Evolutionary conservation across 2,329 filamentous ascomycete species (phyloP), one percentile per base, ranked within the genome.

Genomic region (Nannizziopsis arthrosporioides): DNA sequence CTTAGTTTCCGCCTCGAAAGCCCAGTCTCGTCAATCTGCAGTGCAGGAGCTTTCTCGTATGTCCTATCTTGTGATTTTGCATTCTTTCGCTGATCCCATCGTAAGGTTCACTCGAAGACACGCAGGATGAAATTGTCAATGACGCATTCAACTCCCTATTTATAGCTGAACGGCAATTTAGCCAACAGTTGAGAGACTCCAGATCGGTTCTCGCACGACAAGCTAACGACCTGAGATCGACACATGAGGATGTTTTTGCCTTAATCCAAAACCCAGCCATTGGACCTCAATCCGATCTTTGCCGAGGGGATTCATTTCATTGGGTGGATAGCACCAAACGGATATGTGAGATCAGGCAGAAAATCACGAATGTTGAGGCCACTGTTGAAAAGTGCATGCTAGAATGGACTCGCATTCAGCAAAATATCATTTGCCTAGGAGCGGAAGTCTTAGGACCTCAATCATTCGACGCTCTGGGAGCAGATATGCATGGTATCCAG

Each of bases 401-500:
- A 17, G 57, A 58, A 41, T 60, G 55, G 57, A 41, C 27, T 30
- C 47, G 50, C 19, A 48, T 54, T 19, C 55, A 59, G 34, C 50
- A 49, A 18, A 50, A 57, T 18, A 48, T 61, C 36, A 14, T 47
- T 27, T 51, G 49, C 30, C 39, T 59, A 18, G 53, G 51, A 3
- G 41, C 51, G 12, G 54, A 57, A 39, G 50, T 54, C 9, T 42
- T 57, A 4, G 55, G 55, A 2, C 12, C 42, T 22, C 34, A 44
- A 17, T 32, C 17, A 4, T 35, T 51, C n/a, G 34, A 31, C 19
- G 11, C 39, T 36, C 12, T 48, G n/a, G 30, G 40, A 9, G 15
- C 14, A 7, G 10, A 35, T 15, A 19, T 19, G 5, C 36, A 40
- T 8, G 37, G 34, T 15, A 7, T 32, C 3, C 44, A 47, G 38